These are phyloP conservation scores for Dactylonectria estremocensis DNA, from an alignment of 2,329 filamentous ascomycete genomes.

Conservation along the genomic window DNA sequence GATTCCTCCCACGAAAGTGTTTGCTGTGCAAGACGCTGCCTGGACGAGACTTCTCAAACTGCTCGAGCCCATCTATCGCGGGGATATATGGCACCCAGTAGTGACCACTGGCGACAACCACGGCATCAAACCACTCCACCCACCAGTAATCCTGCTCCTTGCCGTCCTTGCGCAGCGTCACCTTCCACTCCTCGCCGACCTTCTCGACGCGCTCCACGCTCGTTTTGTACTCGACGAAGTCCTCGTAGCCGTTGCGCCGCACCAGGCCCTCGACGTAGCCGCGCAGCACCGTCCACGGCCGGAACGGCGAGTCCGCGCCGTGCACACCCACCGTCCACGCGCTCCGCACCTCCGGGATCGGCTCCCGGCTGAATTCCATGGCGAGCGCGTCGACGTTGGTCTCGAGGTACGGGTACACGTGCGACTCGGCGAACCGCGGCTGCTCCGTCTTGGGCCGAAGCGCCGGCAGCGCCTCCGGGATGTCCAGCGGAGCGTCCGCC, in stretches of 20 bases:
- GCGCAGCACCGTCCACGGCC: conserved; percentile 71
- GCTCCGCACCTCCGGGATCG: conserved; percentile 60
- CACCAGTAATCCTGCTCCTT: conserved; percentile 70
- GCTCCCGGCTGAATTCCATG: conserved; percentile 73
- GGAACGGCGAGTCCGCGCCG: conserved; percentile 72
- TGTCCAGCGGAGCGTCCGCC: conserved; percentile 63
- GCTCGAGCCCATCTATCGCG: conserved; percentile 62
- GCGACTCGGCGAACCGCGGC: conserved; percentile 69
- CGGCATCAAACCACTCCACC: conserved; percentile 73
- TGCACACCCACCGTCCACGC: conserved; percentile 57
- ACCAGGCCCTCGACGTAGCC: conserved; percentile 69
- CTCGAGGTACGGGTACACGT: conserved; percentile 74
- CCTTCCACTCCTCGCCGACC: conserved; percentile 63
- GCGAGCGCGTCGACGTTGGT: conserved; percentile 72
- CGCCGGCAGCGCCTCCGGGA: conserved; percentile 65
- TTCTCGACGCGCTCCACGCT: conserved; percentile 73
- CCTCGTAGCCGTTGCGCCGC: conserved; percentile 66
- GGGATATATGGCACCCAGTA: conserved; percentile 72
- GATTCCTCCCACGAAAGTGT: conserved; percentile 63
- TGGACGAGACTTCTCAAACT: conserved; percentile 60
- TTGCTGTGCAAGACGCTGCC: conserved; percentile 70
- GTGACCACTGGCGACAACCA: conserved; percentile 73
- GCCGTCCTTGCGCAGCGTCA: conserved; percentile 61
- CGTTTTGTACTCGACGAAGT: conserved; percentile 68
- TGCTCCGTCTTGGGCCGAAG: conserved; percentile 58